Evolutionary conservation across 352 stramenopile genomes (phyloP).

Genomic region (Phytophthora gonapodyides): DNA sequence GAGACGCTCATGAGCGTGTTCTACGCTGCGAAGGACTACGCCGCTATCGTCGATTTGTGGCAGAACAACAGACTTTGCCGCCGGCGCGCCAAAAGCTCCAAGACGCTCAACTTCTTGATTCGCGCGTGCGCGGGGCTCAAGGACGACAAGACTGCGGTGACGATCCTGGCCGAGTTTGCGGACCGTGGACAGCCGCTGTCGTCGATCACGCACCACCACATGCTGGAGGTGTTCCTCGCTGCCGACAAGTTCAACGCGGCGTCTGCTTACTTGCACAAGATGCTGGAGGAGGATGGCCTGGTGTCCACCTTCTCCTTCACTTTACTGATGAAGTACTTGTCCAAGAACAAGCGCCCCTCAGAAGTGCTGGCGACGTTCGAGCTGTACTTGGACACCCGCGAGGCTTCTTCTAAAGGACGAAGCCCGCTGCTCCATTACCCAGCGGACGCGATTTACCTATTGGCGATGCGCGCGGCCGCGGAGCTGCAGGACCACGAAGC

Average conservation of each 20-base stretch:
- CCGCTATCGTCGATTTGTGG: conserved; percentile 60
- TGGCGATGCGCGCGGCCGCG: conserved; percentile 56
- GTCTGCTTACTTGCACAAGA: conserved; percentile 56
- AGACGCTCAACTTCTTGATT: conserved; percentile 83
- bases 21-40: conserved; percentile 59
- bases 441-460: conserved; percentile 64
- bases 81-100: conserved; percentile 70
- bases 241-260: conserved; percentile 58
- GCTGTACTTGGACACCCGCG: conserved; percentile 56
- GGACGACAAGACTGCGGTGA: conserved; percentile 50
- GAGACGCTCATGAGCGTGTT: conserved; percentile 80
- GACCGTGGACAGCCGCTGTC: conserved; percentile 57
- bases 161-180: conserved; percentile 67
- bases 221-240: conserved; percentile 67
- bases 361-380: conserved; percentile 68
- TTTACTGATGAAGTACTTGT: conserved; percentile 70
- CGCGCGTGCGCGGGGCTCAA: conserved; percentile 57
- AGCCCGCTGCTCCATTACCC: conserved; percentile 73
- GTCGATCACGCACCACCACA: conserved; percentile 74
- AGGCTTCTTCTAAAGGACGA: conserved; percentile 44
- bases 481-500: conserved; percentile 59
- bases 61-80: conserved; percentile 58
- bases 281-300: conserved; percentile 41
- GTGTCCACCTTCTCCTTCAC: conserved; percentile 79
- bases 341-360: conserved; percentile 37